These are phyloP conservation scores for Colletotrichum aenigma DNA, from an alignment of 2,329 filamentous ascomycete genomes.

Conservation along the genomic window DNA sequence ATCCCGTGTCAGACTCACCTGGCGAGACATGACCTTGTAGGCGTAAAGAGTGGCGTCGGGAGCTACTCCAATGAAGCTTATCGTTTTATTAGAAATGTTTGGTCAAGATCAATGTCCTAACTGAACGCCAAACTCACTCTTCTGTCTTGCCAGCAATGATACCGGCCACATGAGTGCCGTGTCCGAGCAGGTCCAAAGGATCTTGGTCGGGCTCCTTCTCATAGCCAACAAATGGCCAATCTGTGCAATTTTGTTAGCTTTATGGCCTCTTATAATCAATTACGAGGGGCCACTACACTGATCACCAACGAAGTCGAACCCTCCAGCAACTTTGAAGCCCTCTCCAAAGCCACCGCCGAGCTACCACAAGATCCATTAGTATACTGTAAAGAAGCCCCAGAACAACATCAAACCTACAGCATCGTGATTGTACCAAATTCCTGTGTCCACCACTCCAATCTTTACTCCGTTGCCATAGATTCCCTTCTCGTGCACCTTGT, in stretches of 20 bases:
- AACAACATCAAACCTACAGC: conserved; percentile 27
- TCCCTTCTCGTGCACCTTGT: conserved; percentile 39
- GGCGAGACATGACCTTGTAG: conserved; percentile 30
- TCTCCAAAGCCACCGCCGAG: conserved; percentile 12
- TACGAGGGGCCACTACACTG: neutral
- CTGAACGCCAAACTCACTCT: neutral
- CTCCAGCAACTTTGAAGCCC: conserved; percentile 24
- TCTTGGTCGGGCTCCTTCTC: conserved; percentile 34
- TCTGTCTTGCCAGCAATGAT: conserved; percentile 31
- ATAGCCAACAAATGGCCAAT: conserved; percentile 2
- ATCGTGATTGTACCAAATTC: conserved; percentile 42
- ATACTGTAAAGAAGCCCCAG: neutral
- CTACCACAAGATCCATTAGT: neutral
- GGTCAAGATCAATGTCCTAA: neutral
- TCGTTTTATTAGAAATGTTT: neutral
- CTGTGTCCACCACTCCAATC: conserved; percentile 43
- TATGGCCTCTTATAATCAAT: fast-evolving
- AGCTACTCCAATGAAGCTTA: conserved; percentile 27
- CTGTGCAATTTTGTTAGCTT: neutral
- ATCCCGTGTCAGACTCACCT: neutral
- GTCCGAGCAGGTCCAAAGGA: conserved; percentile 27
- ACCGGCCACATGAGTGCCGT: conserved; percentile 34
- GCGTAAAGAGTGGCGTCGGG: conserved; percentile 30
- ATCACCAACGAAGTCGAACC: conserved; percentile 29
- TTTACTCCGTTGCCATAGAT: conserved; percentile 41